Percentiles rank a stretch among this genome's conserved stretches.
phyloP scores from a whole-genome alignment of 169 alveolate genomes.

The Cryptosporidium xiaoi region DNA sequence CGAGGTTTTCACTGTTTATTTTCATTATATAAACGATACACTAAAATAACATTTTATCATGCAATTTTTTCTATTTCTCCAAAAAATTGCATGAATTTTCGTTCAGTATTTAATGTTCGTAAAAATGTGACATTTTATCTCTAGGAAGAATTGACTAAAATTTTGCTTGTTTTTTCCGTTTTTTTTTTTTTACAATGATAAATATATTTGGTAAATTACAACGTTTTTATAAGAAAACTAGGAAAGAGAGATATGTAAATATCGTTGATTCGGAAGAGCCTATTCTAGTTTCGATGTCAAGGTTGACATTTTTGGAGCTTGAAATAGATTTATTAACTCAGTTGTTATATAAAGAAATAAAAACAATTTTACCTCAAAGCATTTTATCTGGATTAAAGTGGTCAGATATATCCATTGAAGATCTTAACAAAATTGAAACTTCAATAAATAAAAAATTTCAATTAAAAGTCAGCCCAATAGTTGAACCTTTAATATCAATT shows the following conservation, averaged over 20 bases:
- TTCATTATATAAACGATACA: no score
- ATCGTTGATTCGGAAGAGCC: slow-evolving; percentile 39
- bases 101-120: neutral
- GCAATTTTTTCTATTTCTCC: neutral
- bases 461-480: slow-evolving; percentile 33
- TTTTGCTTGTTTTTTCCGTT: neutral
- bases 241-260: slow-evolving; percentile 1
- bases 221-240: slow-evolving; percentile 19
- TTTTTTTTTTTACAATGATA: neutral
- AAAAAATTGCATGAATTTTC: neutral
- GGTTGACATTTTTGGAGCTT: slow-evolving; percentile 36
- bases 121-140: neutral
- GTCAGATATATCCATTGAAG: slow-evolving; percentile 18
- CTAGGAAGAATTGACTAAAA: neutral
- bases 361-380: neutral
- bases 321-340: slow-evolving; percentile 38
- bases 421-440: slow-evolving; percentile 34
- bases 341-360: slow-evolving; percentile 33
- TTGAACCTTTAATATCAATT: slow-evolving; percentile 36
- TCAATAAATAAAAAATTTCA: neutral
- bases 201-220: slow-evolving; percentile 25
- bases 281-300: slow-evolving; percentile 14
- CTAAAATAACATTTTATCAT: neutral
- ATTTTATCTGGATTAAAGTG: slow-evolving; percentile 20
- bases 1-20: no score